A percentile compares a stretch with the other conserved stretches of the same genome.
phyloP scores from a whole-genome alignment of 495 filamentous ascomycete genomes.

The Delitschia confertaspora region DNA sequence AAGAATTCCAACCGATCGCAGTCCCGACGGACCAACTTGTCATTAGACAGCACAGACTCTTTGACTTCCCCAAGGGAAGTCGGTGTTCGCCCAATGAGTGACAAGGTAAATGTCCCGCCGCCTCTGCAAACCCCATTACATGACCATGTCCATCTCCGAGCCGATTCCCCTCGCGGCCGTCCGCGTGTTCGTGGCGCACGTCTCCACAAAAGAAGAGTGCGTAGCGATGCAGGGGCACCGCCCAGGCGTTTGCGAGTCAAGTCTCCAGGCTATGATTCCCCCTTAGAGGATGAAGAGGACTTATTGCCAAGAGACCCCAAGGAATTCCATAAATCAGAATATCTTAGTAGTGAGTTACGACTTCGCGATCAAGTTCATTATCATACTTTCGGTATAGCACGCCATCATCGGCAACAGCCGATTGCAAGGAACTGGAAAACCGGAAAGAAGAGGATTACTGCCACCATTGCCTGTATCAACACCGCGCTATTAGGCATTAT shows the following conservation, averaged over 20 bases:
- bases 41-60: conserved; percentile 5
- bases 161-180: neutral
- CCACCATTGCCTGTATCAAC: conserved; percentile 59
- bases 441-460: conserved; percentile 55
- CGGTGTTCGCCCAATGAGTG: neutral
- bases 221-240: too few species aligned
- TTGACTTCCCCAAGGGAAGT: too few species aligned
- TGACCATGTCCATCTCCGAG: conserved; percentile 15
- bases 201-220: too few species aligned
- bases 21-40: neutral
- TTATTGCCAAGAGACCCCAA: neutral
- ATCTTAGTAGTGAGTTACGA: conserved; percentile 2
- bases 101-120: conserved; percentile 4
- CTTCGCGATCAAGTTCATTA: conserved; percentile 15
- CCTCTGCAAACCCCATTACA: conserved; percentile 5
- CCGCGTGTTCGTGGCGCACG: too few species aligned
- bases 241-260: too few species aligned
- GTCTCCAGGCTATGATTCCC: too few species aligned
- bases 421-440: conserved; percentile 58
- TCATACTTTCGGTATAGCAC: conserved; percentile 15
- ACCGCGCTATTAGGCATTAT: conserved; percentile 59
- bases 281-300: conserved; percentile 5
- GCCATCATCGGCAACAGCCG: conserved; percentile 30
- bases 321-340: neutral
- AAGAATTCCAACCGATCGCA: neutral